Evolutionary conservation across 179 eudicot genomes (phyloP).

Genomic region (Spinacia oleracea): DNA sequence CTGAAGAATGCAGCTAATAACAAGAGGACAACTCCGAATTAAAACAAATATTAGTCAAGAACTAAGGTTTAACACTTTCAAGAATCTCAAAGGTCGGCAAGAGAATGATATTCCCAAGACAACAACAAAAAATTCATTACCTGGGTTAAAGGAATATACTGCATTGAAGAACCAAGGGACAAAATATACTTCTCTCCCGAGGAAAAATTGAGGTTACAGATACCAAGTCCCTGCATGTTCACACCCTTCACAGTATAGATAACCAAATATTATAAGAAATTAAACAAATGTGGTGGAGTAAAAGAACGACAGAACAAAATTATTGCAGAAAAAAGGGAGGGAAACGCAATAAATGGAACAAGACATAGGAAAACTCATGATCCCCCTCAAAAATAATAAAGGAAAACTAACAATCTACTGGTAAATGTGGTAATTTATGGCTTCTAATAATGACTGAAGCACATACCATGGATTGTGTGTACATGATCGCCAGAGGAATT

Average conservation of each 20-base stretch:
- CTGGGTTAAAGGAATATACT: constrained; percentile 60
- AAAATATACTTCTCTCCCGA: constrained; percentile 52
- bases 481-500: constrained; percentile 65
- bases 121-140: constrained; percentile 34
- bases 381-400: not conserved
- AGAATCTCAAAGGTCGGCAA: not conserved
- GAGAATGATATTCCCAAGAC: not conserved
- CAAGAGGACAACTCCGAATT: not conserved
- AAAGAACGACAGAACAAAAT: not conserved
- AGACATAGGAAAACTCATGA: not conserved
- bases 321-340: not conserved
- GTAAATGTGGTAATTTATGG: not conserved
- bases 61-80: not conserved
- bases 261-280: not conserved
- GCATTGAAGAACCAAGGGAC: constrained; percentile 51
- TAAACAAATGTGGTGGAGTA: constrained; percentile 1
- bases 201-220: constrained; percentile 41
- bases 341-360: not conserved
- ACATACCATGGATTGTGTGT: constrained; percentile 54
- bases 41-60: not conserved
- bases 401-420: not conserved
- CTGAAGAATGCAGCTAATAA: not conserved
- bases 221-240: constrained; percentile 44
- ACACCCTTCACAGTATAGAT: constrained; percentile 51
- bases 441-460: not conserved